Percentiles rank a stretch among this genome's conserved stretches.
Evolutionary conservation across 805 yeast genomes (phyloP).

Genomic region (Lipomyces yamadae): DNA sequence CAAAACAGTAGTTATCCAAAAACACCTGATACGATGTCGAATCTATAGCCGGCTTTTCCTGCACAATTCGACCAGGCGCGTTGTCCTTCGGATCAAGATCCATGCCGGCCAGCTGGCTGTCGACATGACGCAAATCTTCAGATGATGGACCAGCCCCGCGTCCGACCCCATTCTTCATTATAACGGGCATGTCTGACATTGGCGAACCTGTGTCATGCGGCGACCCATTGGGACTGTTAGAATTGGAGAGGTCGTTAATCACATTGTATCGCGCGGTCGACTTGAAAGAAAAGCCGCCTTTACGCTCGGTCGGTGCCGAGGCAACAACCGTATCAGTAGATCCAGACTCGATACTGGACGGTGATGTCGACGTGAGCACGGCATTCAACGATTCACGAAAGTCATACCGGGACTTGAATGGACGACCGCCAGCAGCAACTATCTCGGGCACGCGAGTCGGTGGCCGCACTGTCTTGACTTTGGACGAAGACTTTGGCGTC

Average conservation of each 20-base stretch:
- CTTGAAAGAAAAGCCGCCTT: conserved; percentile 13
- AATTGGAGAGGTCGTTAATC: conserved; percentile 12
- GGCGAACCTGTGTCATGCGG: conserved; percentile 15
- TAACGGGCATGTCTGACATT: conserved; percentile 13
- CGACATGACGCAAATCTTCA: conserved; percentile 34
- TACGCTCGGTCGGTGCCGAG: conserved; percentile 1
- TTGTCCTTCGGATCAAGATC: conserved; percentile 18
- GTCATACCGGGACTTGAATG: conserved; percentile 43
- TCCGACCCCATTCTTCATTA: conserved; percentile 4
- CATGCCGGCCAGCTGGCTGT: conserved; percentile 30
- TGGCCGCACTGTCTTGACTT: conserved; percentile 16
- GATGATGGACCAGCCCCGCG: conserved; percentile 30
- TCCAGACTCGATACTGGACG: conserved; percentile 22
- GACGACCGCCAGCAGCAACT: conserved; percentile 31
- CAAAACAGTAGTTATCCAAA: conserved; percentile 49
- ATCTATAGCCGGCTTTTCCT: conserved; percentile 43
- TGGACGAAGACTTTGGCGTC: conserved; percentile 3
- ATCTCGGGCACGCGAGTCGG: conserved; percentile 28
- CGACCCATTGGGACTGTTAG: conserved; percentile 5
- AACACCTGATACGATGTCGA: conserved; percentile 48
- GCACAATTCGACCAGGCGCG: neutral
- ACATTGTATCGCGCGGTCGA: conserved; percentile 9
- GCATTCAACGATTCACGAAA: conserved; percentile 42
- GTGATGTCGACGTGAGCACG: conserved; percentile 16
- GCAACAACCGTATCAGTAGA: conserved; percentile 9